Base-by-base conservation (phyloP, 2,329 filamentous ascomycete species). In the Rhinocladiella mackenziei region DNA sequence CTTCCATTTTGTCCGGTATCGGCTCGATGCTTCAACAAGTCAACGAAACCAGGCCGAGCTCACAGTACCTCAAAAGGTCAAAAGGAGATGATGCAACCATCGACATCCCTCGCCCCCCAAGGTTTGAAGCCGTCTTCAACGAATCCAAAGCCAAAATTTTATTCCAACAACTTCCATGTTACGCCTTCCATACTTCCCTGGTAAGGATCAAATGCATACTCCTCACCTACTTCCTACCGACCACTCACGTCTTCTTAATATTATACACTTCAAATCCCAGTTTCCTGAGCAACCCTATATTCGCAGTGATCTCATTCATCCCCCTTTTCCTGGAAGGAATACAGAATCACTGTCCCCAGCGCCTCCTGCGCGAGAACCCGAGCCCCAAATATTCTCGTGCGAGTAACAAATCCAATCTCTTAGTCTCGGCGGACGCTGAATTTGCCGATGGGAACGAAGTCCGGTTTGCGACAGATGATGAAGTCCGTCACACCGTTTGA, bases 381-480 rank as follows among this genome's bases (percentile, higher is more conserved):
- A 1, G 43, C 34, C 52, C 50, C n/a, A n/a, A 53, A 17, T 51
- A 29, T 23, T n/a, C 7, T 19, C 43, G 42, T 2, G 36, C 26
- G 18, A 55, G 32, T 10, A 55, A 19, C n/a, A 36, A 55, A 53
- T 6, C 53, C 53, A 17, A 53, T 51, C 29, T 53, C 50, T 15
- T 39, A 20, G 18, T 38, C 39, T 17, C 43, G 35, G 42, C 50
- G 51, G 13, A 51, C 30, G 3, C 50, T 50, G 23, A 48, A 36
- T 34, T 55, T 53, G 31, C 52, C 52, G 19, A 55, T 51, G 11
- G 40, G n/a, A 15, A 18, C 11, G 15, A 28, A 11, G 14, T 47
- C 34, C 9, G 43, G 28, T 14, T 43, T 48, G 8, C 44, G 30
- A 23, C 43, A 39, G 43, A 55, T 49, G 4, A 55, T 31, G 39